phyloP scores from a whole-genome alignment of 257 asterid species.

The Marsdenia floribunda region DNA sequence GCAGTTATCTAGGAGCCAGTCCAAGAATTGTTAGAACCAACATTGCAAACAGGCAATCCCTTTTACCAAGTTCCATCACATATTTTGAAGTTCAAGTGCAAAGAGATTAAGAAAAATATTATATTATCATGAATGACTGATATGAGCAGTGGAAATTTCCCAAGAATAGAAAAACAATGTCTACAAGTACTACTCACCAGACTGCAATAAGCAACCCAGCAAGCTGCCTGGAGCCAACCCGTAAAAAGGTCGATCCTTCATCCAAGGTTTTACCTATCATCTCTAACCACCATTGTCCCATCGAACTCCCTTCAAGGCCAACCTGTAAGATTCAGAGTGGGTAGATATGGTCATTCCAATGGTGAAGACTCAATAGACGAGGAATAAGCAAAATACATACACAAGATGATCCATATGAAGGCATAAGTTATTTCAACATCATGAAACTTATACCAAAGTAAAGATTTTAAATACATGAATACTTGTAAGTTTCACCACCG shows the following conservation, averaged over 20 bases:
- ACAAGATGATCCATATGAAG: neutral
- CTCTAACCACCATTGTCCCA: conserved; percentile 98
- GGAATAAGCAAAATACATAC: neutral
- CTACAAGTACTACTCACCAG: conserved; percentile 41
- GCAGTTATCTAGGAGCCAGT: neutral
- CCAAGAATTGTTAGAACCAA: neutral
- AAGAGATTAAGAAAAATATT: neutral
- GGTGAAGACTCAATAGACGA: neutral
- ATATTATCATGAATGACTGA: neutral
- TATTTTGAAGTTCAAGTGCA: neutral
- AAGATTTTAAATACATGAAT: neutral
- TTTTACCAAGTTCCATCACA: neutral
- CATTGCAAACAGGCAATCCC: neutral
- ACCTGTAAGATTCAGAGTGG: conserved; percentile 49
- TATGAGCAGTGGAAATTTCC: neutral
- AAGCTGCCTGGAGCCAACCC: conserved; percentile 94
- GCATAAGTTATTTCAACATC: neutral
- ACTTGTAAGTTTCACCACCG: neutral
- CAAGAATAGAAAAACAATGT: conserved; percentile 1
- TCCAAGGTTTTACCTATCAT: conserved; percentile 89
- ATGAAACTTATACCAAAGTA: neutral
- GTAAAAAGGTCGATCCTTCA: conserved; percentile 78
- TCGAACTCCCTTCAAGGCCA: conserved; percentile 96
- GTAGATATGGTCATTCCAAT: neutral
- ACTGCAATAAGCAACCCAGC: conserved; percentile 94